These are phyloP conservation scores for Talaromyces sp. DNA, from an alignment of 2,329 filamentous ascomycete species.

Conservation along the genomic window DNA sequence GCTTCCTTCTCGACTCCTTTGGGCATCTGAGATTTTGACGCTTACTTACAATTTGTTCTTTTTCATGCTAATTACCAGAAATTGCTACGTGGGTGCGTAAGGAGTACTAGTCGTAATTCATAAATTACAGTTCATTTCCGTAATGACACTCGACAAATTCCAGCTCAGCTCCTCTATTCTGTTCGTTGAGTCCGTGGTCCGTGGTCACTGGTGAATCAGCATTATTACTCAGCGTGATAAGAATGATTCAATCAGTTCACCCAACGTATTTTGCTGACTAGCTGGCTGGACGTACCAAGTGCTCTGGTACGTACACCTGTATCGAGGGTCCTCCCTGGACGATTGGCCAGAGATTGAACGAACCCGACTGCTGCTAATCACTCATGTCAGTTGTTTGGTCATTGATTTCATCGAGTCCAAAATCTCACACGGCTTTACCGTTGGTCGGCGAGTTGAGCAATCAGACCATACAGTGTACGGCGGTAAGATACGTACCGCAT, in stretches of 20 bases:
- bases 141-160: neutral
- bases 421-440: neutral
- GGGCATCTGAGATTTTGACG: neutral
- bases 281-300: neutral
- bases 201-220: neutral
- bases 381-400: neutral
- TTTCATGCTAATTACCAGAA: neutral
- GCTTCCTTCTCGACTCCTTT: neutral
- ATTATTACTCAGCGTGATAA: conserved; percentile 3
- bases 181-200: neutral
- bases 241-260: neutral
- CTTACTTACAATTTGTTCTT: neutral
- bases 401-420: neutral
- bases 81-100: neutral
- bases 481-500: conserved; percentile 6
- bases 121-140: neutral
- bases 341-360: neutral
- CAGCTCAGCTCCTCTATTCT: neutral
- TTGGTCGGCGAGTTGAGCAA: neutral
- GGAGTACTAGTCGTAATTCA: neutral
- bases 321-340: neutral
- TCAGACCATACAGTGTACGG: neutral
- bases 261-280: neutral
- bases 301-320: neutral
- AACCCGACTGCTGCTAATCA: neutral